A percentile compares a stretch with the other conserved stretches of the same genome.
phyloP scores from a whole-genome alignment of 306 rosid species.

The Casuarina glauca region DNA sequence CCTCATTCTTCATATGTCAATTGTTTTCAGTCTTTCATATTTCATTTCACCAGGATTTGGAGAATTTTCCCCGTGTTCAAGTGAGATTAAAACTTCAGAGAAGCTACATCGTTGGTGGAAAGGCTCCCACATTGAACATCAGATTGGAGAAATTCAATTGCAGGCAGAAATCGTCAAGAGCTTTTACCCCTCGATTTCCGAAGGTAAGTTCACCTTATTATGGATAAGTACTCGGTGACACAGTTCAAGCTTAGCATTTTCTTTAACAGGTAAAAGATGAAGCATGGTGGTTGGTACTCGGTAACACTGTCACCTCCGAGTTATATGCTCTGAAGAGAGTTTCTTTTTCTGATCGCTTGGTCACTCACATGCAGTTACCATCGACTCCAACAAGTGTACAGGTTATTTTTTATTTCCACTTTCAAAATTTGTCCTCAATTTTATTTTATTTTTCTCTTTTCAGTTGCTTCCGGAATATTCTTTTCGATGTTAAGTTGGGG shows the following conservation, averaged over 20 bases:
- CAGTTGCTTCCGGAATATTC: not conserved
- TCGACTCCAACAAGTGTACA: slow-evolving; percentile 36
- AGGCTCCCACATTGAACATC: slow-evolving; percentile 46
- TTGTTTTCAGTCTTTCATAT: slow-evolving; percentile 15
- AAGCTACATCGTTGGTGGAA: slow-evolving; percentile 43
- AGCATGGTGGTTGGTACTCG: slow-evolving; percentile 97
- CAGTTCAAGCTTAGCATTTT: slow-evolving; percentile 14
- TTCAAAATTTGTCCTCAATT: slow-evolving; percentile 7
- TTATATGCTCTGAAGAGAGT: slow-evolving; percentile 78
- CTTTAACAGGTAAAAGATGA: slow-evolving; percentile 77
- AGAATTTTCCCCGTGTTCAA: slow-evolving; percentile 67
- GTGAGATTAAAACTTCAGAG: slow-evolving; percentile 59
- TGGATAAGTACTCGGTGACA: slow-evolving; percentile 12
- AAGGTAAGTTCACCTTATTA: slow-evolving; percentile 49
- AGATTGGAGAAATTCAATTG: slow-evolving; percentile 74
- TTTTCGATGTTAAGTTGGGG: not conserved
- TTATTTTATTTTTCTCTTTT: slow-evolving; percentile 9
- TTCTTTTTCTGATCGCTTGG: slow-evolving; percentile 69
- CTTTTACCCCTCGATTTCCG: slow-evolving; percentile 85
- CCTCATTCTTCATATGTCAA: not conserved
- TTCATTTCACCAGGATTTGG: slow-evolving; percentile 63
- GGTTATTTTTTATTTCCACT: slow-evolving; percentile 44
- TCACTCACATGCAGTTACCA: slow-evolving; percentile 82
- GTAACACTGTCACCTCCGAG: slow-evolving; percentile 70
- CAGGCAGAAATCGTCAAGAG: slow-evolving; percentile 61